These are phyloP conservation scores for Colletotrichum gloeosporioides DNA, from an alignment of 2,329 filamentous ascomycete species.

Conservation along the genomic window DNA sequence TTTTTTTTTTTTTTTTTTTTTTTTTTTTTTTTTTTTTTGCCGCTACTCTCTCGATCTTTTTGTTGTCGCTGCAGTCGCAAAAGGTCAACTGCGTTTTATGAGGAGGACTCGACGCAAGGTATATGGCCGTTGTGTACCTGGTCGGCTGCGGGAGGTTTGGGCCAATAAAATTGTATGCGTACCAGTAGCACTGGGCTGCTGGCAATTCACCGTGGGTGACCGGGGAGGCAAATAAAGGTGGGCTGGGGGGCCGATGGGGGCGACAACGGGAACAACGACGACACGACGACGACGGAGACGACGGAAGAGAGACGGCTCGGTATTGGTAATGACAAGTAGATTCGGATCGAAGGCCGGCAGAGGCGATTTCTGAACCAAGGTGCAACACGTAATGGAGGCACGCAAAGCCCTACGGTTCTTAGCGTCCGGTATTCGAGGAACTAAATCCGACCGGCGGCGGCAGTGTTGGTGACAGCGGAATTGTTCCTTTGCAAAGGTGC, in stretches of 20 bases:
- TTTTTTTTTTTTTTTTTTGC: neutral
- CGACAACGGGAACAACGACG: neutral
- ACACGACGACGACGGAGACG: neutral
- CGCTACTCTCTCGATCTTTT: neutral
- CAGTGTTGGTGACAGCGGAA: conserved; percentile 3
- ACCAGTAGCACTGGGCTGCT: neutral
- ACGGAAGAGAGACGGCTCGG: neutral
- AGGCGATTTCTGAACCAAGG: neutral
- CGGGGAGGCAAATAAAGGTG: conserved; percentile 19
- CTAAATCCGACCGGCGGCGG: conserved; percentile 3
- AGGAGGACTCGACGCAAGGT: neutral
- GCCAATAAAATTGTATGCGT: neutral
- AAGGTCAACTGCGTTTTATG: neutral
- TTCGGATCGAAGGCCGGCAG: neutral
- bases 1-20: neutral
- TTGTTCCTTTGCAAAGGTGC: neutral
- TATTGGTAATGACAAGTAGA: conserved; percentile 19
- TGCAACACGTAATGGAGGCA: neutral
- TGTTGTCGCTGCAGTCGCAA: neutral
- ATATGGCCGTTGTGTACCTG: neutral
- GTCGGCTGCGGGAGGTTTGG: neutral
- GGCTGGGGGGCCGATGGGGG: conserved; percentile 2
- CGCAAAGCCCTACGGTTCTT: neutral
- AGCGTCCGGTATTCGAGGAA: neutral
- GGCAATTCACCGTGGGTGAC: neutral